phyloP scores from a whole-genome alignment of 495 filamentous ascomycete genomes.

The Trichoderma reesei region DNA sequence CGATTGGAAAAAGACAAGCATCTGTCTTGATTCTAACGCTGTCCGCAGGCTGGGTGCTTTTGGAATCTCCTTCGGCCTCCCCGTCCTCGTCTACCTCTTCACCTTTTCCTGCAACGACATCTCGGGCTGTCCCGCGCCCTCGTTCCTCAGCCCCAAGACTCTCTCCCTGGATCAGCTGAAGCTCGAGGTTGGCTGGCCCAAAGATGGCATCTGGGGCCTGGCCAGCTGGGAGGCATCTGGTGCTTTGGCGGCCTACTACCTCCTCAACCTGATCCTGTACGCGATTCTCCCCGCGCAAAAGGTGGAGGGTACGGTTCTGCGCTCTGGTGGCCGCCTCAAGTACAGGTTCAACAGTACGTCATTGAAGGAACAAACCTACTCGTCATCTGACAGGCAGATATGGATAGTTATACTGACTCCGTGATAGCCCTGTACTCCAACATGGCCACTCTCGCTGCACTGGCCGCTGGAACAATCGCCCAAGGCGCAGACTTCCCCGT shows the following conservation, averaged over 20 bases:
- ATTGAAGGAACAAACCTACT: slow-evolving; percentile 7
- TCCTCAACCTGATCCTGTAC: slow-evolving; percentile 65
- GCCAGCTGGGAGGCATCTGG: slow-evolving; percentile 50
- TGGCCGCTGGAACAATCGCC: slow-evolving; percentile 60
- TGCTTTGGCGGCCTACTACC: slow-evolving; percentile 69
- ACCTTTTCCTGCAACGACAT: slow-evolving; percentile 86
- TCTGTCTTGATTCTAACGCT: neutral
- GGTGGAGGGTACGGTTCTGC: slow-evolving; percentile 57
- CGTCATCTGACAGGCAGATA: neutral
- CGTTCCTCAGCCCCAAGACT: slow-evolving; percentile 64
- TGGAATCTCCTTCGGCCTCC: slow-evolving; percentile 66
- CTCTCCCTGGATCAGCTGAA: slow-evolving; percentile 64
- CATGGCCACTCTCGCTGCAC: slow-evolving; percentile 54
- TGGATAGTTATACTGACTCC: slow-evolving; percentile 11
- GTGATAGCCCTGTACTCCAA: slow-evolving; percentile 67
- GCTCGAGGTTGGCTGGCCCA: slow-evolving; percentile 68
- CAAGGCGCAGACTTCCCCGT: slow-evolving; percentile 75
- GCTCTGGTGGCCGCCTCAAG: slow-evolving; percentile 62
- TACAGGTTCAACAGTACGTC: slow-evolving; percentile 80
- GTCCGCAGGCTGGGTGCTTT: slow-evolving; percentile 60
- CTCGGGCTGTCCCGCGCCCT: slow-evolving; percentile 82
- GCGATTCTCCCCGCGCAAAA: slow-evolving; percentile 68
- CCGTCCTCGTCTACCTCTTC: slow-evolving; percentile 61
- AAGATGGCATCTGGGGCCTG: slow-evolving; percentile 52
- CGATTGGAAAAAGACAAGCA: neutral